Evolutionary conservation across 768 basidiomycete genomes (phyloP), one percentile per base, ranked within the genome.

Genomic region (Phanerodontia chrysosporium): DNA sequence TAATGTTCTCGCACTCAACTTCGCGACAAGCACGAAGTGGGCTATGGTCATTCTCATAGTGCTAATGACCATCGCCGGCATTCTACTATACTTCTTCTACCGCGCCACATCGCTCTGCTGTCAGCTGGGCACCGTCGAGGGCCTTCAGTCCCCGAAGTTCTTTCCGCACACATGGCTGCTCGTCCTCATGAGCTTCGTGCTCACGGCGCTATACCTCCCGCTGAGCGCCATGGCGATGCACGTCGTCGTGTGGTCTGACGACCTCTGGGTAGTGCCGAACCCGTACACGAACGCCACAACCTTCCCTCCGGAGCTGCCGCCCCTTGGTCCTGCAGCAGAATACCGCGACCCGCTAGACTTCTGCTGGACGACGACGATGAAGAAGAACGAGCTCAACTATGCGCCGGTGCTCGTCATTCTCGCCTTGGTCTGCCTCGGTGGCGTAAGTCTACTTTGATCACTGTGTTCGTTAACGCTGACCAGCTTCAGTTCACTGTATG

Each of bases 331-430:
- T 12, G 22, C 80, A 0, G 75, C 74, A 55, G 76, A 83, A 64
- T 88, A 74, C 67, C 81, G 83, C 44, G 80, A 82, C 60, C 79
- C 87, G 2, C 65, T 86, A 51, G 86, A 90, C 69, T 89, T 89
- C 62, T 91, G 88, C 69, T 92, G 82, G 75, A 89, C 86, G 3
- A 91, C 90, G 0, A 90, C 88, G 0, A 87, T 90, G 86, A 78
- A 80, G 56, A 76, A 78, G 39, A 83, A 87, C 60, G 77, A 85
- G 67, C 72, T 89, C 59, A 92, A 91, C 67, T 86, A 78, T 62
- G 88, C 89, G 0, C 85, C 84, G 25, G 64, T 82, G 3, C 69
- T 89, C 21, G 71, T 92, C 4, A 77, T 84, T n/a, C 65, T 87
- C 25, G 80, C 88, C 0, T 64, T 76, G 0, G 46, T 85, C 12